Evolutionary conservation across 805 yeast genomes (phyloP).

Genomic region (Kockiozyma suomiensis): DNA sequence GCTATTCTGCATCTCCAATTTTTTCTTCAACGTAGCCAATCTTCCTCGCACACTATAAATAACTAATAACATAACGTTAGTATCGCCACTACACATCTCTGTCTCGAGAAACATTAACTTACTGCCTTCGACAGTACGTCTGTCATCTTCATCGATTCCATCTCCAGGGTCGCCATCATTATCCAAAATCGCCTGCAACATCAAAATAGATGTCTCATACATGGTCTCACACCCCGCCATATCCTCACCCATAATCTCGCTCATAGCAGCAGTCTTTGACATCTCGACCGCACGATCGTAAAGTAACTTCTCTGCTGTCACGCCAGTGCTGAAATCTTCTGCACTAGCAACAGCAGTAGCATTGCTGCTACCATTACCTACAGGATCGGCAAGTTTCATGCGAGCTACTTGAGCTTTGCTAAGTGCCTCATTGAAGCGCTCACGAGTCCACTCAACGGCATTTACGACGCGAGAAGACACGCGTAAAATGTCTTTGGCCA

Average conservation of each 20-base stretch:
- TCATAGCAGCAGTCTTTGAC: slow-evolving; percentile 86
- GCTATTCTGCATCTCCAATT: slow-evolving; percentile 44
- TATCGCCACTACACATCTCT: neutral
- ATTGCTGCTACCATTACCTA: neutral
- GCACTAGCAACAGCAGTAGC: slow-evolving; percentile 1
- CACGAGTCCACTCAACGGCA: slow-evolving; percentile 89
- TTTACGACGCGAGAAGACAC: slow-evolving; percentile 43
- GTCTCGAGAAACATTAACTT: slow-evolving; percentile 5
- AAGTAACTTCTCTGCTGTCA: slow-evolving; percentile 65
- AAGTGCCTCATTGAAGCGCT: slow-evolving; percentile 81
- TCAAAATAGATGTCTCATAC: slow-evolving; percentile 92
- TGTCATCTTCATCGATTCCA: slow-evolving; percentile 68
- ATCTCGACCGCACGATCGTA: slow-evolving; percentile 94
- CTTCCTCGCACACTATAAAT: slow-evolving; percentile 81
- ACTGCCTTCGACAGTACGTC: slow-evolving; percentile 69
- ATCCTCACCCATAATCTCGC: slow-evolving; percentile 77
- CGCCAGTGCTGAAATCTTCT: slow-evolving; percentile 7
- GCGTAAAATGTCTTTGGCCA: slow-evolving; percentile 44
- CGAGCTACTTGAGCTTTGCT: slow-evolving; percentile 84
- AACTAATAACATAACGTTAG: slow-evolving; percentile 41
- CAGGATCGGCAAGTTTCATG: slow-evolving; percentile 32
- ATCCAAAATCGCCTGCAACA: slow-evolving; percentile 78
- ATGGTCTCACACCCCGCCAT: slow-evolving; percentile 79
- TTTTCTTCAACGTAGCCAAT: slow-evolving; percentile 67
- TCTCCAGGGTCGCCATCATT: slow-evolving; percentile 51